Base-by-base conservation (phyloP, 2,329 filamentous ascomycete species). In the Rosellinia necatrix region DNA sequence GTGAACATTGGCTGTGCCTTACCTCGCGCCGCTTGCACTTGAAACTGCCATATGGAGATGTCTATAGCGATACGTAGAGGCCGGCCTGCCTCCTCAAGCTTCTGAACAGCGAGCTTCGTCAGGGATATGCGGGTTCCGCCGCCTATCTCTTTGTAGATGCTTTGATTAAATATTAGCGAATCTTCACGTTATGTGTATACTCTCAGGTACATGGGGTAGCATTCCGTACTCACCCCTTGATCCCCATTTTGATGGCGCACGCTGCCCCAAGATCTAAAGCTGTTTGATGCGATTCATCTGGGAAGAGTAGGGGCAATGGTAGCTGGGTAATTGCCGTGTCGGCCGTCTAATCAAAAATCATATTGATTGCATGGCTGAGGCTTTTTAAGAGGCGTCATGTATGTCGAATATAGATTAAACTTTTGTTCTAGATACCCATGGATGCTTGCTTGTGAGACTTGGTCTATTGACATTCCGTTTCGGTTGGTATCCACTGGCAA, bases 1-100 rank as follows among this genome's bases (percentile, higher is more conserved):
- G 17, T 15, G n/a, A 19, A 2, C 22, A 15, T 44, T 22, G n/a
- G 8, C 17, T n/a, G 15, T 25, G 6, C 43, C 52, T 62, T 49
- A 64, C 65, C 91, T 76, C 86, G 86, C 15, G 90, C 90, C 12
- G 91, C 88, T 69, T 96, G 92, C 10, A 88, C 88, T 69, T 99
- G 94, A 69, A 96, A 97, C 40, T 96, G 89, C 94, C 94, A 99
- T 69, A 99, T 97, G 2, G 92, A 91, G 64, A 96, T 89, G 70
- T 99, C 94, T 62, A 99, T 89, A 34, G 94, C 94, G 42, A 99
- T 80, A 35, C 92, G 88, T 35, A 97, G 78, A 0, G 92, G 92
- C 1, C 87, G 82, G 21, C 83, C 81, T 9, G 84, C 85, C 50
- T 81, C 74, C 66, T 91, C 84, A 61, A 96, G 83, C 64, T 90